phyloP scores from a whole-genome alignment of 768 basidiomycete species.

The Candolleomyces eurysporus region DNA sequence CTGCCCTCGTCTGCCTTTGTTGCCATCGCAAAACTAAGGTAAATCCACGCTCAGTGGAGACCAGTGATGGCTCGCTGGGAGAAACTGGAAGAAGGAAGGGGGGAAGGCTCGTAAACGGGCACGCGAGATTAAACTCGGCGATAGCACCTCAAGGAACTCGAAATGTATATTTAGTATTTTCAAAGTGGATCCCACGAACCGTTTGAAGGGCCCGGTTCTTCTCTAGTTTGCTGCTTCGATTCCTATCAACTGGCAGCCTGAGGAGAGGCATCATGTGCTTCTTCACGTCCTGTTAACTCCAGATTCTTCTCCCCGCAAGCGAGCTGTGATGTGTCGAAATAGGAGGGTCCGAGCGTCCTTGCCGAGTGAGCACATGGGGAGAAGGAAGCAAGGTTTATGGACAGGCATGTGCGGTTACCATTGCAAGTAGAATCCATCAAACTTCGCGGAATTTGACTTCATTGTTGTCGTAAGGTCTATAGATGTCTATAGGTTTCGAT shows the following conservation, averaged over 20 bases:
- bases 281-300: no score
- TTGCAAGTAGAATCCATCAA: slow-evolving; percentile 1
- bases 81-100: not conserved
- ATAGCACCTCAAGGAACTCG: not conserved
- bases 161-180: not conserved
- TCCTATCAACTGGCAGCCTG: no score
- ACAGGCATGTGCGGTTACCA: not conserved
- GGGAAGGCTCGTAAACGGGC: not conserved
- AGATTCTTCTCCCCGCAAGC: no score
- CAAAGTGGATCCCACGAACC: no score
- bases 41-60: no score
- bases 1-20: not conserved
- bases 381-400: not conserved
- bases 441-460: not conserved
- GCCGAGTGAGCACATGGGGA: slow-evolving; percentile 1
- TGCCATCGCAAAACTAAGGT: not conserved
- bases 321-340: no score
- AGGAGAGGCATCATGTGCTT: no score
- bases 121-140: slow-evolving; percentile 8
- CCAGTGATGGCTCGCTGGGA: not conserved
- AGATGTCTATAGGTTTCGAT: not conserved
- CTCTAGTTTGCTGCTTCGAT: no score
- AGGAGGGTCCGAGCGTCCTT: not conserved
- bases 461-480: not conserved
- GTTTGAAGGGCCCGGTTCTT: no score